Conservation (phyloP, 768 basidiomycete genomes). For the Podaxis sp. region DNA sequence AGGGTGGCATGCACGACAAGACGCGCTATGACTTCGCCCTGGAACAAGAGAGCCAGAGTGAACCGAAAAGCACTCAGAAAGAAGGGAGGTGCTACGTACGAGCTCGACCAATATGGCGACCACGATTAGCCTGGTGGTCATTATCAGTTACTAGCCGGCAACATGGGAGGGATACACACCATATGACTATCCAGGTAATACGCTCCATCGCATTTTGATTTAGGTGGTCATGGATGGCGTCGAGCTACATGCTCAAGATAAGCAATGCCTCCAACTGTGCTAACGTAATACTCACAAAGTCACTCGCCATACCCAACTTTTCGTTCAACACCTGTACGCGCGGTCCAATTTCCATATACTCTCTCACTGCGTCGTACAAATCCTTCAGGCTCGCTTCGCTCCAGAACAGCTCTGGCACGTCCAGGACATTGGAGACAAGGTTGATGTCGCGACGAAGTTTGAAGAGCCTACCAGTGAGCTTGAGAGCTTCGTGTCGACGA, state of each 20-base stretch:
- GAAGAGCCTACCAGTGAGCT: constrained; percentile 82
- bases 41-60: neutral
- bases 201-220: constrained; percentile 88
- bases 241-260: constrained; percentile 47
- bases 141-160: constrained; percentile 17
- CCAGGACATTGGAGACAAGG: constrained; percentile 87
- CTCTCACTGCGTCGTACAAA: constrained; percentile 87
- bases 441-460: constrained; percentile 87
- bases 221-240: constrained; percentile 90
- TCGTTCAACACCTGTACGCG: constrained; percentile 86
- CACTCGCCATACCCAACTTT: constrained; percentile 80
- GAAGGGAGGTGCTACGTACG: constrained; percentile 35
- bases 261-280: neutral
- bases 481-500: constrained; percentile 77
- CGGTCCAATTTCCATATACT: constrained; percentile 89
- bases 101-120: constrained; percentile 86
- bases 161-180: constrained; percentile 25
- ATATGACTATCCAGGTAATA: constrained; percentile 63
- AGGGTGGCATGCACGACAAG: constrained; percentile 63
- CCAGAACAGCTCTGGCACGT: constrained; percentile 95
- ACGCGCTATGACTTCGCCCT: constrained; percentile 84
- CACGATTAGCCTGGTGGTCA: constrained; percentile 70
- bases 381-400: constrained; percentile 86
- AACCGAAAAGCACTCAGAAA: neutral
- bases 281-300: constrained; percentile 58